Evolutionary conservation across 192 early-diverging fungal genomes (phyloP), one percentile per base, ranked within the genome.

Genomic region (Coemansia sp.): DNA sequence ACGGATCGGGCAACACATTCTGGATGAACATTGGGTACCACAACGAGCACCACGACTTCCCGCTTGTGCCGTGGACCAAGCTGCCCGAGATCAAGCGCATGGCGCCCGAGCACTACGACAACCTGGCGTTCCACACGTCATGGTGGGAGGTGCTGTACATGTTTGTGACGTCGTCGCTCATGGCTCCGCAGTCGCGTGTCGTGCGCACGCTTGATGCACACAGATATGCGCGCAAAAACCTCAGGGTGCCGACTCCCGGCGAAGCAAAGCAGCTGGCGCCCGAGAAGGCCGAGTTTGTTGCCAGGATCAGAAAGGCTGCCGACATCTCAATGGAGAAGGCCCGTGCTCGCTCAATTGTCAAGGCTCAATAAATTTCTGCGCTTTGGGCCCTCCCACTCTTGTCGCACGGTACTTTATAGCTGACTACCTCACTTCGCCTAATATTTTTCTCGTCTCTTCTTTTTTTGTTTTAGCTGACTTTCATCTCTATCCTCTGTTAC

Each of bases 41-140:
- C 83, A 96, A 94, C 75, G 96, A 98, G 85, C 96, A 98, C 87
- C 95, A 98, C 83, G 96, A 98, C 79, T 97, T 96, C 84, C 88
- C 84, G 31, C 76, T 87, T 62, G 86, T 96, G 58, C 90, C 95
- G 31, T 95, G 95, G 91, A 88, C 91, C 26, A 86, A 87, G 66
- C 87, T 98, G 35, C 96, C 94, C 16, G 82, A 85, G 29, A 70
- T 96, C 59, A 86, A 89, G 30, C 83, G 84, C 26, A 84, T 93
- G 33, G 96, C 96, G 10, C 84, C 88, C 39, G 93, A 96, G 77
- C 96, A 92, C 73, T 98, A 98, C 81, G 90, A 98, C 67, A 82
- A 83, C 46, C 69, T 96, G 43, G 82, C 87, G 10, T 90, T 89
- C 82, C 89, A 91, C 73, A 90, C 93, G 33, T 94, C 92, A 40